Evolutionary conservation across 257 asterid species (phyloP), one percentile per base, ranked within the genome.

Genomic region (Fraxinus pennsylvanica): DNA sequence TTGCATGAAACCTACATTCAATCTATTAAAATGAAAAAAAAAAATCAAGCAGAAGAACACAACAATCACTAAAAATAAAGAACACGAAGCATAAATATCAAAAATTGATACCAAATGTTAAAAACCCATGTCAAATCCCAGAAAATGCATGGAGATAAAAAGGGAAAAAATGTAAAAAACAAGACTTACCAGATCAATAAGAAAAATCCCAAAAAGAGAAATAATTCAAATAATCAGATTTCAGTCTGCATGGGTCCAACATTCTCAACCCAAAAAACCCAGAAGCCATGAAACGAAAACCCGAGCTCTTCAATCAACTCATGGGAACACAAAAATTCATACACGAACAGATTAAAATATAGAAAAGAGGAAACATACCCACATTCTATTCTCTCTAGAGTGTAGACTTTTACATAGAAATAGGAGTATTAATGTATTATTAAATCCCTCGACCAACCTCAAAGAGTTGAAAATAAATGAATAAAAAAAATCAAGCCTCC

Each of bases 181-280:
- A 7, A 41, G 57, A 82, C 80, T 81, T 22, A 84, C 91, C 79
- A 76, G 69, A 80, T 33, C 81, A 83, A 78, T 63, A 68, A 22
- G 35, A 25, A 27, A 59, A 82, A 80, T 13, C 79, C 85, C 76
- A 75, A 52, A 76, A 72, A 78, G 69, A 50, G 74, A 82, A 59
- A 71, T 59, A 57, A 78, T 8, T 22, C 29, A n/a, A 57, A n/a
- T n/a, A 6, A 57, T 57, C 66, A 19, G 66, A 63, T 80, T 80
- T 82, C 63, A 78, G 84, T 29, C 69, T 77, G 86, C 91, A 88
- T 85, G 83, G 82, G 59, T 47, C 72, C 82, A 79, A 63, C 88
- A 76, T 75, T 25, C 69, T 27, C 69, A 15, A 72, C 66, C 66
- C 76, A 81, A 47, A 41, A 81, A 72, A 66, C 84, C 84, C 82